phyloP scores from a whole-genome alignment of 176 grass and related monocot genomes.

The Puccinellia tenuiflora region DNA sequence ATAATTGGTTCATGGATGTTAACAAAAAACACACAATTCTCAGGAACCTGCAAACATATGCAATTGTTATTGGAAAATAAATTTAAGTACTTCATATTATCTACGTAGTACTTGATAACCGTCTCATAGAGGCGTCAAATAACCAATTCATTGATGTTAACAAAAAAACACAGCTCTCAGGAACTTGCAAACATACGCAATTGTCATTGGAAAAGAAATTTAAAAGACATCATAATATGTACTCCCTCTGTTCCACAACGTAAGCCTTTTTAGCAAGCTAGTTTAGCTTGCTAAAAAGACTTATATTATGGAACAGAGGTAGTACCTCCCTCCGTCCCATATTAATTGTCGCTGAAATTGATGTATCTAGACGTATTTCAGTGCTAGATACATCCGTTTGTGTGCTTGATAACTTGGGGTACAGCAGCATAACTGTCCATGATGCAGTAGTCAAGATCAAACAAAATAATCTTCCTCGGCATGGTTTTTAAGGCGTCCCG shows the following conservation, averaged over 20 bases:
- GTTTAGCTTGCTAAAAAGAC: too few relatives aligned
- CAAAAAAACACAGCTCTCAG: slow-evolving; percentile 82
- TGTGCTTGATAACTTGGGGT: neutral
- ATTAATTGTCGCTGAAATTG: too few relatives aligned
- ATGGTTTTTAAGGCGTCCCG: too few relatives aligned
- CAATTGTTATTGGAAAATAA: neutral
- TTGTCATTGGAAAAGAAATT: neutral
- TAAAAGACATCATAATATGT: neutral
- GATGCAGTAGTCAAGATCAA: slow-evolving; percentile 19
- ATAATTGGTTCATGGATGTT: slow-evolving; percentile 99
- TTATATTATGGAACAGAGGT: too few relatives aligned
- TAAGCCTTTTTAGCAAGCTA: too few relatives aligned
- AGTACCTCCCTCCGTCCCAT: too few relatives aligned
- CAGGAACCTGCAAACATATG: slow-evolving; percentile 65
- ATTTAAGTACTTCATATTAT: neutral
- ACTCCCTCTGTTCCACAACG: too few relatives aligned
- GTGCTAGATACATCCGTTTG: too few relatives aligned
- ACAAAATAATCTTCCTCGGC: neutral
- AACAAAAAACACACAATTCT: slow-evolving; percentile 86
- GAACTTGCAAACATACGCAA: slow-evolving; percentile 52
- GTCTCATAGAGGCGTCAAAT: slow-evolving; percentile 89
- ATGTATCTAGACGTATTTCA: too few relatives aligned
- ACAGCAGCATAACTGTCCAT: neutral
- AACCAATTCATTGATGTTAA: slow-evolving; percentile 91
- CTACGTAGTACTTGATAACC: neutral